Evolutionary conservation across 2,329 filamentous ascomycete species (phyloP).

Genomic region (Trichoderma cornu-damae): DNA sequence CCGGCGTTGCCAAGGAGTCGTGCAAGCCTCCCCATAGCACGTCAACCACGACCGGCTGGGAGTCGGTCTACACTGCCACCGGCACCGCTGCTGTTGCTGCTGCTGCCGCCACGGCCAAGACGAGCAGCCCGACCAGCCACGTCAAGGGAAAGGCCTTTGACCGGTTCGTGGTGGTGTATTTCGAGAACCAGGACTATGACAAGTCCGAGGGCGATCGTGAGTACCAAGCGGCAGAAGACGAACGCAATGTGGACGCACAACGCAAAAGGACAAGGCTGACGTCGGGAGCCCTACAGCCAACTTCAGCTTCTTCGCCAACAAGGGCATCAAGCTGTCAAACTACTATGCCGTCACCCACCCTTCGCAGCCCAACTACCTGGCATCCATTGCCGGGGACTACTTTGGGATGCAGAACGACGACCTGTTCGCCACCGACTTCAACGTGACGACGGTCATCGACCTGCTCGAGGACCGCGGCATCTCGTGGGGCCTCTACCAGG

Average conservation of each 20-base stretch:
- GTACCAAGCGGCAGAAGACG: slow-evolving; percentile 21
- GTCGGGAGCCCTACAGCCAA: slow-evolving; percentile 24
- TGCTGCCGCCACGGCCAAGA: slow-evolving; percentile 56
- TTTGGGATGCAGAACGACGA: slow-evolving; percentile 68
- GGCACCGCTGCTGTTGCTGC: slow-evolving; percentile 46
- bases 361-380: slow-evolving; percentile 71
- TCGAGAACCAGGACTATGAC: slow-evolving; percentile 70
- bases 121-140: slow-evolving; percentile 54
- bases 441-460: slow-evolving; percentile 64
- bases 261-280: background rate
- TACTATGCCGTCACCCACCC: slow-evolving; percentile 63
- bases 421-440: slow-evolving; percentile 52
- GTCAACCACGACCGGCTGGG: slow-evolving; percentile 28
- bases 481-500: slow-evolving; percentile 69
- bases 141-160: slow-evolving; percentile 69
- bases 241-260: too few species aligned
- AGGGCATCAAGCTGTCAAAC: slow-evolving; percentile 32
- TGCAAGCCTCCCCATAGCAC: background rate
- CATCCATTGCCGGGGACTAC: slow-evolving; percentile 63
- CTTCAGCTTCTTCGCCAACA: slow-evolving; percentile 27
- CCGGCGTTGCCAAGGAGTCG: slow-evolving; percentile 12
- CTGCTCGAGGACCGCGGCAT: slow-evolving; percentile 61
- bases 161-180: slow-evolving; percentile 67
- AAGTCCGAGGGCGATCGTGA: slow-evolving; percentile 58
- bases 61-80: slow-evolving; percentile 48